These are phyloP conservation scores for Cladosporium cucumerinum DNA, from an alignment of 2,329 filamentous ascomycete species.

Conservation along the genomic window DNA sequence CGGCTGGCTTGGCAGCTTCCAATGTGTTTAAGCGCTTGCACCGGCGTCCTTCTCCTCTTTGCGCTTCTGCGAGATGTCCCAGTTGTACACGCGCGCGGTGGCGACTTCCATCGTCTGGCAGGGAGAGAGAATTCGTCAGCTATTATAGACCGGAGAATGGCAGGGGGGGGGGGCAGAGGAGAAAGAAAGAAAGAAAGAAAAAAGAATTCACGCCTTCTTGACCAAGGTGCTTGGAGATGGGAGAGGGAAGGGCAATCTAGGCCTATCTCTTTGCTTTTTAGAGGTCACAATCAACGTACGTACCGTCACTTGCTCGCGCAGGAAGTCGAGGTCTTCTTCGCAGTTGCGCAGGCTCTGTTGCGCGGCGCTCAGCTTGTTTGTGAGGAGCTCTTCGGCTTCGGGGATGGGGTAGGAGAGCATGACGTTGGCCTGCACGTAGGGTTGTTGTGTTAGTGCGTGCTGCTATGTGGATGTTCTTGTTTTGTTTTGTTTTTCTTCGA, in stretches of 20 bases:
- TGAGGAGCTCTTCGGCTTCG: constrained; percentile 77
- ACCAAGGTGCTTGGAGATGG: too few relatives aligned
- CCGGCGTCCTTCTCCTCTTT: constrained; percentile 72
- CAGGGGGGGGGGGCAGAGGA: too few relatives aligned
- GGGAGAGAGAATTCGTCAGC: constrained; percentile 19
- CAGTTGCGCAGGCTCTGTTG: constrained; percentile 80
- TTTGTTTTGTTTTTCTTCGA: neutral
- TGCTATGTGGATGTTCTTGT: neutral
- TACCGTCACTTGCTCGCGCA: constrained; percentile 95
- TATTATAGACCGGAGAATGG: neutral
- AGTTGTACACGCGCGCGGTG: constrained; percentile 96
- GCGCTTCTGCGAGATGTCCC: constrained; percentile 93
- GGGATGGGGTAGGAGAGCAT: constrained; percentile 93
- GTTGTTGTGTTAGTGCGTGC: neutral
- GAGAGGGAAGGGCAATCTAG: too few relatives aligned
- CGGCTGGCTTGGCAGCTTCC: too few relatives aligned
- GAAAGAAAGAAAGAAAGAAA: too few relatives aligned
- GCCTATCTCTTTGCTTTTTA: too few relatives aligned
- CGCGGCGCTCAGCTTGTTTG: constrained; percentile 73
- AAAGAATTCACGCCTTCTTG: too few relatives aligned
- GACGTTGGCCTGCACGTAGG: constrained; percentile 71
- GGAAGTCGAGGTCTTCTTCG: constrained; percentile 92
- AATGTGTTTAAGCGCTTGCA: neutral
- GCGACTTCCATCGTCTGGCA: constrained; percentile 92
- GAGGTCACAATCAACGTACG: too few relatives aligned